phyloP scores from a whole-genome alignment of 2,329 filamentous ascomycete genomes.

The Talaromyces amestolkiae region DNA sequence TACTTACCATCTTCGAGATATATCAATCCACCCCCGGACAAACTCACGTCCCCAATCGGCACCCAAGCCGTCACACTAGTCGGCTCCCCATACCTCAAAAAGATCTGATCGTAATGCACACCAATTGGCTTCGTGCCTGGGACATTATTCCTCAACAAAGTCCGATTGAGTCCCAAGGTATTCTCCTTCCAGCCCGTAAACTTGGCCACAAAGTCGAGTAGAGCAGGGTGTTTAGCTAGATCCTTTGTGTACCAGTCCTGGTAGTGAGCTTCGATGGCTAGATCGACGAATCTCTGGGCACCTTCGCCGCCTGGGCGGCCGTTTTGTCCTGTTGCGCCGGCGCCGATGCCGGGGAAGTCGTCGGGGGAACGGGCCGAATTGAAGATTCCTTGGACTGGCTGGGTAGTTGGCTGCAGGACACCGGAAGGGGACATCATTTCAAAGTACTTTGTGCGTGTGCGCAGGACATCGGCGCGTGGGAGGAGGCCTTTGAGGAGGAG shows the following conservation, averaged over 20 bases:
- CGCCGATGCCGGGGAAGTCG: conserved; percentile 55
- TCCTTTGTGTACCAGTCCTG: conserved; percentile 54
- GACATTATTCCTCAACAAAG: conserved; percentile 56
- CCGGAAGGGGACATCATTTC: conserved; percentile 54
- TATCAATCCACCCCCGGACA: conserved; percentile 59
- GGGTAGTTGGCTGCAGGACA: conserved; percentile 54
- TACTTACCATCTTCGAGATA: conserved; percentile 52
- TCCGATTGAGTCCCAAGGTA: conserved; percentile 49
- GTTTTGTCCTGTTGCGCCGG: conserved; percentile 48
- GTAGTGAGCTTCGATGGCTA: conserved; percentile 55
- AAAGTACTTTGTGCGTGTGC: conserved; percentile 55
- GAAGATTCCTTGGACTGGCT: conserved; percentile 55
- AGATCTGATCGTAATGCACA: conserved; percentile 62
- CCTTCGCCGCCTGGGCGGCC: conserved; percentile 46
- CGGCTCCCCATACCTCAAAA: conserved; percentile 55
- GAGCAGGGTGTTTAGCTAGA: conserved; percentile 53
- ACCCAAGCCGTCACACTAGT: conserved; percentile 59
- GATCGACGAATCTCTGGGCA: conserved; percentile 47
- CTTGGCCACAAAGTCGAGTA: conserved; percentile 51
- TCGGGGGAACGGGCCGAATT: conserved; percentile 42
- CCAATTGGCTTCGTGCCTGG: conserved; percentile 58
- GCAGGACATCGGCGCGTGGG: conserved; percentile 53
- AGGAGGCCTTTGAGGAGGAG: conserved; percentile 56
- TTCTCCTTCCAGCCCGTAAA: conserved; percentile 56
- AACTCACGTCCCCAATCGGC: conserved; percentile 53